These are phyloP conservation scores for Clathrus columnatus DNA, from an alignment of 768 basidiomycete genomes.

Conservation along the genomic window DNA sequence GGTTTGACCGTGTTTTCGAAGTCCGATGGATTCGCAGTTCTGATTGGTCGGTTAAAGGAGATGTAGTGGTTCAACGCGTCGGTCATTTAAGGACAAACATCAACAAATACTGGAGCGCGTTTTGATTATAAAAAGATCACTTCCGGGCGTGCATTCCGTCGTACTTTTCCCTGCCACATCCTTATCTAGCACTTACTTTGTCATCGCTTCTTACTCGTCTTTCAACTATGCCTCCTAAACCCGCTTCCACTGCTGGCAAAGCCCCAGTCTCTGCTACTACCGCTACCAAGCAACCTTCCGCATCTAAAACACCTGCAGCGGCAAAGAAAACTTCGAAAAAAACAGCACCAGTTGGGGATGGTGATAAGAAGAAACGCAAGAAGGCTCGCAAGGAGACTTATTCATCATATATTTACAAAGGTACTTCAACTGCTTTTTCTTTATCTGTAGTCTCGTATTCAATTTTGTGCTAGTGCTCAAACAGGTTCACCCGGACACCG, in stretches of 20 bases:
- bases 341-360: conserved; percentile 41
- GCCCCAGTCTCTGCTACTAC: conserved; percentile 49
- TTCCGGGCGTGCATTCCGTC: neutral
- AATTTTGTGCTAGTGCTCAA: conserved; percentile 57
- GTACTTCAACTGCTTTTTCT: conserved; percentile 28
- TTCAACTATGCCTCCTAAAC: conserved; percentile 26
- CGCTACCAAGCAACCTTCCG: conserved; percentile 32
- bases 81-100: neutral
- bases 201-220: neutral
- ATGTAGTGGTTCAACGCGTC: neutral
- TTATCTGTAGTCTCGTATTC: neutral
- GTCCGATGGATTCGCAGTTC: neutral
- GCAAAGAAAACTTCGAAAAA: conserved; percentile 48
- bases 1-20: neutral
- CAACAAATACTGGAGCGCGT: conserved; percentile 6
- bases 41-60: neutral
- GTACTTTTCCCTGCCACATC: neutral
- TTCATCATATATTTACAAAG: conserved; percentile 93
- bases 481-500: conserved; percentile 96
- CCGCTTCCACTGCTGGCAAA: conserved; percentile 35
- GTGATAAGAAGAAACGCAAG: conserved; percentile 83
- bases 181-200: neutral
- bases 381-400: conserved; percentile 89
- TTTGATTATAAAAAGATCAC: neutral
- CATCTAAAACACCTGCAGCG: conserved; percentile 53